These are phyloP conservation scores for Peltaster fructicola DNA, from an alignment of 2,329 filamentous ascomycete genomes.

Conservation along the genomic window DNA sequence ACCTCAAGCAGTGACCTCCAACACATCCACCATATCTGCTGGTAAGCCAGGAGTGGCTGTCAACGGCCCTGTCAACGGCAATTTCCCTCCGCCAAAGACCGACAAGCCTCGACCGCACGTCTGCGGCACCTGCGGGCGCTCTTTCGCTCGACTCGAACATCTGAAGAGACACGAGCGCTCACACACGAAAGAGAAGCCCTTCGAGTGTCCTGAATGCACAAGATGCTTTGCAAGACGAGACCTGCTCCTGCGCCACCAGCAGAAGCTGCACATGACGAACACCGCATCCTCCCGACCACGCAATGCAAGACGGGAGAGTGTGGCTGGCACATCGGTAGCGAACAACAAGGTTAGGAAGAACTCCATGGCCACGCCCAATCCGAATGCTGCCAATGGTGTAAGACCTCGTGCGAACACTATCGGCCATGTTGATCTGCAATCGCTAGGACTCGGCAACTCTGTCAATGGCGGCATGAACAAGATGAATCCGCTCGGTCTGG, in stretches of 20 bases:
- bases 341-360: slow-evolving; percentile 76
- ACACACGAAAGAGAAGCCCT: slow-evolving; percentile 98
- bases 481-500: slow-evolving; percentile 13
- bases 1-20: slow-evolving; percentile 1
- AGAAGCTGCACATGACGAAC: slow-evolving; percentile 90
- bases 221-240: slow-evolving; percentile 91
- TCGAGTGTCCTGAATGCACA: slow-evolving; percentile 87
- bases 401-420: slow-evolving; percentile 90
- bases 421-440: slow-evolving; percentile 68
- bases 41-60: too few species aligned
- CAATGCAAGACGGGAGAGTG: slow-evolving; percentile 72
- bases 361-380: slow-evolving; percentile 47
- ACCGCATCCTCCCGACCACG: slow-evolving; percentile 74
- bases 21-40: slow-evolving; percentile 2
- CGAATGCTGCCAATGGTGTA: slow-evolving; percentile 41
- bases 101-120: slow-evolving; percentile 94
- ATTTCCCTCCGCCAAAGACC: slow-evolving; percentile 73
- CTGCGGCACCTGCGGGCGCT: slow-evolving; percentile 77
- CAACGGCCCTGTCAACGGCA: slow-evolving; percentile 10
- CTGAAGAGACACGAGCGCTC: slow-evolving; percentile 93
- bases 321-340: slow-evolving; percentile 46
- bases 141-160: slow-evolving; percentile 88
- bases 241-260: slow-evolving; percentile 81
- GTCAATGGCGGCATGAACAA: slow-evolving; percentile 11
- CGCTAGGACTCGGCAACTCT: slow-evolving; percentile 37